Evolutionary conservation across 495 filamentous ascomycete species (phyloP).

Genomic region (Neurospora sp.): DNA sequence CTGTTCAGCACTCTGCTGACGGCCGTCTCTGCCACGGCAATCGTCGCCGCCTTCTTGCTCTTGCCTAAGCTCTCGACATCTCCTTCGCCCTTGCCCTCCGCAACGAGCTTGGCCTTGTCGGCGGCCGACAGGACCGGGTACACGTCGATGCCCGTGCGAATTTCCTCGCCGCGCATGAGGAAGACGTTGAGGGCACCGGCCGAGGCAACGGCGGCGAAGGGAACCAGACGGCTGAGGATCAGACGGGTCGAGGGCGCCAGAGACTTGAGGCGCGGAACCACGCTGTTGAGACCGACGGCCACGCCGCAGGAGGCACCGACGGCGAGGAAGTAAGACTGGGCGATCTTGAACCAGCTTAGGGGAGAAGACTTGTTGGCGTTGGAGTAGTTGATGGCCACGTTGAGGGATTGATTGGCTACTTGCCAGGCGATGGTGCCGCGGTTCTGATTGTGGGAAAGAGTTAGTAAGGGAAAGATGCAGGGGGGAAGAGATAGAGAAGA

Average conservation of each 20-base stretch:
- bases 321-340: slow-evolving; percentile 83
- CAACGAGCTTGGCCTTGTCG: slow-evolving; percentile 32
- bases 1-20: slow-evolving; percentile 82
- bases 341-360: slow-evolving; percentile 65
- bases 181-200: slow-evolving; percentile 91
- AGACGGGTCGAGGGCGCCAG: slow-evolving; percentile 62
- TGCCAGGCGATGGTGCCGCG: slow-evolving; percentile 90
- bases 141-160: slow-evolving; percentile 88
- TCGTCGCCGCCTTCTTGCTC: slow-evolving; percentile 71
- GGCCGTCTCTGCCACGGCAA: slow-evolving; percentile 89
- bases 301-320: slow-evolving; percentile 89
- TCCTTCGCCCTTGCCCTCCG: slow-evolving; percentile 30
- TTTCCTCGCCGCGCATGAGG: slow-evolving; percentile 95
- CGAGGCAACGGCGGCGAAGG: slow-evolving; percentile 87
- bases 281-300: slow-evolving; percentile 79
- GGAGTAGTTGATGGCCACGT: slow-evolving; percentile 92
- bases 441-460: slow-evolving; percentile 39
- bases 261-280: slow-evolving; percentile 75
- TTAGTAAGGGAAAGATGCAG: slow-evolving; percentile 6
- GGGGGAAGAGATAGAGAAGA: not conserved
- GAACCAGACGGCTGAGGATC: slow-evolving; percentile 73
- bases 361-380: slow-evolving; percentile 96
- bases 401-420: slow-evolving; percentile 92
- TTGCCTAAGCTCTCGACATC: slow-evolving; percentile 64
- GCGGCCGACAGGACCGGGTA: slow-evolving; percentile 59